Evolutionary conservation across 352 stramenopile genomes (phyloP), one percentile per base, ranked within the genome.

Genomic region (Globisporangium emineosum): DNA sequence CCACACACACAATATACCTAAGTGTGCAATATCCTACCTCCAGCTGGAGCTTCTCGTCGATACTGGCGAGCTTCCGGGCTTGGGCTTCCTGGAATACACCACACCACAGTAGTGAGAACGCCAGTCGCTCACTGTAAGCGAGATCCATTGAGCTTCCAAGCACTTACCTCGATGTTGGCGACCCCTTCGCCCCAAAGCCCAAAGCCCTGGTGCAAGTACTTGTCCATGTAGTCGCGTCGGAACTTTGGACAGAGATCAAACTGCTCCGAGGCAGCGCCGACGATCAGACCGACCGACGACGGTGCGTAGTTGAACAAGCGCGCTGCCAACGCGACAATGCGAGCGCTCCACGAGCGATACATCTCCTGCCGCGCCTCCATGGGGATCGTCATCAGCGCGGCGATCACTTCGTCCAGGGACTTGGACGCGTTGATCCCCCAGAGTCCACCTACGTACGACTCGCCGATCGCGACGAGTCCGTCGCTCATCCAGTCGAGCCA

Each of bases 401-500:
- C 79, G 53, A 94, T 72, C 30, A 94, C 71, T 21, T 90, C 81
- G 51, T 94, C 86, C 15, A 94, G 64, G 8, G 81, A 77, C 50
- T 79, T 68, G 45, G 69, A 62, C 6, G 79, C 65, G 33, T 87
- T 86, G 1, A 79, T 76, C 9, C 72, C 72, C 83, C 86, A 94
- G n/a, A 93, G 64, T 1, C 82, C 83, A 21, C 79, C 83, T 1
- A 94, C 75, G 60, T 92, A 94, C 1, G 86, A 91, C 57, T 94
- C 86, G 8, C 86, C 86, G 47, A 94, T 94, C 9, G 82, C 82
- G 7, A 94, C 75, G 15, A 94, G 79, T 2, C 86, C 86, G 30
- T 93, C 84, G 42, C 82, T 89, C 83, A 94, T 93, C 86, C 86
- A 94, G 65, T 94, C 86, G 10, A 94, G 69, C 86, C 86, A 94